Percentiles rank a stretch among this genome's conserved stretches.
Conservation (phyloP, 179 eudicot genomes). For the Drosera spatulata region DNA sequence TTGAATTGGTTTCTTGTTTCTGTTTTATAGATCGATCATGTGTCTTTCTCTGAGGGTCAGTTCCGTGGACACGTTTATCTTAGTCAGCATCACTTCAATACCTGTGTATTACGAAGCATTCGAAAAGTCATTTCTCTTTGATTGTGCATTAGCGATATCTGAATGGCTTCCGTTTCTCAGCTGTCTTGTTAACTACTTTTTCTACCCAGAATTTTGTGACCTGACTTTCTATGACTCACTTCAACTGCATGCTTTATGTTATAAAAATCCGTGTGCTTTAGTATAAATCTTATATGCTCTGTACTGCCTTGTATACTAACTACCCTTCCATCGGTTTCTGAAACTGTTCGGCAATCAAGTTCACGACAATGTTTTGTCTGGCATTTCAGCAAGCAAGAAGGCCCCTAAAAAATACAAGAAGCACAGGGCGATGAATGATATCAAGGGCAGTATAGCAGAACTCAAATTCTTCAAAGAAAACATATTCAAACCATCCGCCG, state of each 20-base stretch:
- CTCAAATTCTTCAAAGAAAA: constrained; percentile 66
- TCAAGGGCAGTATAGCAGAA: constrained; percentile 75
- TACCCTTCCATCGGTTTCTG: not conserved
- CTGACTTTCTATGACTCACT: too few relatives aligned
- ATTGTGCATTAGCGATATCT: too few relatives aligned
- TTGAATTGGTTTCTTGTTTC: not conserved
- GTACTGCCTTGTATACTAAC: too few relatives aligned
- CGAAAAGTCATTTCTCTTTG: too few relatives aligned
- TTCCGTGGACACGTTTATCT: not conserved
- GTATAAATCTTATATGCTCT: too few relatives aligned
- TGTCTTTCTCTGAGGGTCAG: not conserved
- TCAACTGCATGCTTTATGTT: too few relatives aligned
- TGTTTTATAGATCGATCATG: not conserved
- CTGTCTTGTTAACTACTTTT: too few relatives aligned
- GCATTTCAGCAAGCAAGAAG: constrained; percentile 26
- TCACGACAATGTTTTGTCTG: not conserved
- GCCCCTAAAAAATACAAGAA: constrained; percentile 67
- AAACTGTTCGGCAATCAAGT: not conserved
- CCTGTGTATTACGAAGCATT: too few relatives aligned
- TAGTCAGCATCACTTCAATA: too few relatives aligned
- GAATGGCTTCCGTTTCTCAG: too few relatives aligned
- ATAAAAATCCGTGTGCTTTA: too few relatives aligned
- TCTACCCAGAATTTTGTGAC: too few relatives aligned
- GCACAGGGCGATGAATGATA: constrained; percentile 86
- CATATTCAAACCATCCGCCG: constrained; percentile 39